Conservation (phyloP, 2,329 filamentous ascomycete genomes). For the Botrytis fragariae region DNA sequence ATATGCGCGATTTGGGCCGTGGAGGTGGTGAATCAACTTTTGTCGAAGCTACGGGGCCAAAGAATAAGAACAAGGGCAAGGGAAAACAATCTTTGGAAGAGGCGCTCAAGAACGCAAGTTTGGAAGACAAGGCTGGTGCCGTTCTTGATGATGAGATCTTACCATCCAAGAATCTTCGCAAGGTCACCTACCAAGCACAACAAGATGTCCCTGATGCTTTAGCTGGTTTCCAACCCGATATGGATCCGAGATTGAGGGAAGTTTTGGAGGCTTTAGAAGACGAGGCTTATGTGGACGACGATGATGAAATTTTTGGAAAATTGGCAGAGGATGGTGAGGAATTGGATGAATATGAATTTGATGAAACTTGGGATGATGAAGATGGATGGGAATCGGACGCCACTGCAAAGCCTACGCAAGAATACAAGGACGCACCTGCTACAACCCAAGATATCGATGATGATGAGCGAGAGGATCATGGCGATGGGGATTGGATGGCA, state of each 20-base stretch:
- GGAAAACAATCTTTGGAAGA: conserved; percentile 80
- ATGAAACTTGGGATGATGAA: conserved; percentile 58
- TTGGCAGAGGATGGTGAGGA: conserved; percentile 69
- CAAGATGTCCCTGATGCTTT: conserved; percentile 90
- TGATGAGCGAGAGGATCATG: conserved; percentile 57
- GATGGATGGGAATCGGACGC: conserved; percentile 91
- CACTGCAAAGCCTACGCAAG: conserved; percentile 71
- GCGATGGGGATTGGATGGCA: conserved; percentile 80
- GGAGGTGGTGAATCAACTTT: conserved; percentile 74
- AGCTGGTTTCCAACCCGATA: conserved; percentile 92
- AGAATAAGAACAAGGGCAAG: conserved; percentile 67
- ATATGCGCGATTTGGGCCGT: conserved; percentile 81
- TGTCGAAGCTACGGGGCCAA: conserved; percentile 66
- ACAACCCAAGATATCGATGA: conserved; percentile 47
- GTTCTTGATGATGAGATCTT: conserved; percentile 72
- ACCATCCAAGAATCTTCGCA: conserved; percentile 74
- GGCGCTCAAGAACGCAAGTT: conserved; percentile 63
- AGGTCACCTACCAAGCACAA: conserved; percentile 83
- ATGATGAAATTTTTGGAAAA: conserved; percentile 78
- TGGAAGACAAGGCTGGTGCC: conserved; percentile 53
- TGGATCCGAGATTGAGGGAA: conserved; percentile 90
- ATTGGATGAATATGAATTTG: conserved; percentile 76
- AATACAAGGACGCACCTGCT: conserved; percentile 46
- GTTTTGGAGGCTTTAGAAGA: conserved; percentile 92
- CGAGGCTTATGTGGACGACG: conserved; percentile 84